Percentiles rank a stretch among this genome's conserved stretches.
Evolutionary conservation across 164 flowering plant genomes (phyloP).

Genomic region (Vitis labrusca): DNA sequence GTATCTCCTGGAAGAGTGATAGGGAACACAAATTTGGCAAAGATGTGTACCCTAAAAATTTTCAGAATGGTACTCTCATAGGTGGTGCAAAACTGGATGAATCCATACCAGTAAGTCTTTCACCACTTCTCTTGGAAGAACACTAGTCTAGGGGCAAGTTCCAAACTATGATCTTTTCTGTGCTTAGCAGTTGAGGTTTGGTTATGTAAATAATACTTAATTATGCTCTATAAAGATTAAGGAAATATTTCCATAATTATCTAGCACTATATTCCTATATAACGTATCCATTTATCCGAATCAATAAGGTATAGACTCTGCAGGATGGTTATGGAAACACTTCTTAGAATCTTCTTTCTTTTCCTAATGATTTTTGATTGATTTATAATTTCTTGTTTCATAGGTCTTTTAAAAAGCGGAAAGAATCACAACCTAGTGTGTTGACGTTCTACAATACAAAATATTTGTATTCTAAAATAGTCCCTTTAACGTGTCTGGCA

Average conservation of each 20-base stretch:
- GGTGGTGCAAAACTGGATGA: conserved; percentile 71
- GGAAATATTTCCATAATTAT: not conserved
- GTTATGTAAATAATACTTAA: too few relatives aligned
- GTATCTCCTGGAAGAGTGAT: conserved; percentile 92
- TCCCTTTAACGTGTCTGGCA: not conserved
- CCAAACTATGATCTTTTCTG: too few relatives aligned
- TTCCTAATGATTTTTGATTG: not conserved
- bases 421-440: not conserved
- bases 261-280: not conserved
- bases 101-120: conserved; percentile 54
- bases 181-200: too few relatives aligned
- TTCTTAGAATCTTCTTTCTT: not conserved
- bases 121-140: not conserved
- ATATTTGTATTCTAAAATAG: not conserved
- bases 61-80: conserved; percentile 59
- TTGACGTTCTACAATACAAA: not conserved
- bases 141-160: too few relatives aligned
- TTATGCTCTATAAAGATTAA: too few relatives aligned
- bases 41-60: conserved; percentile 78
- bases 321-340: not conserved
- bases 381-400: not conserved
- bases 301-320: not conserved
- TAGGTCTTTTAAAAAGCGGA: not conserved
- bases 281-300: not conserved
- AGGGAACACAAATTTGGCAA: conserved; percentile 81